Evolutionary conservation across 2,329 filamentous ascomycete genomes (phyloP), one percentile per base, ranked within the genome.

Genomic region (Aspergillus sp.): DNA sequence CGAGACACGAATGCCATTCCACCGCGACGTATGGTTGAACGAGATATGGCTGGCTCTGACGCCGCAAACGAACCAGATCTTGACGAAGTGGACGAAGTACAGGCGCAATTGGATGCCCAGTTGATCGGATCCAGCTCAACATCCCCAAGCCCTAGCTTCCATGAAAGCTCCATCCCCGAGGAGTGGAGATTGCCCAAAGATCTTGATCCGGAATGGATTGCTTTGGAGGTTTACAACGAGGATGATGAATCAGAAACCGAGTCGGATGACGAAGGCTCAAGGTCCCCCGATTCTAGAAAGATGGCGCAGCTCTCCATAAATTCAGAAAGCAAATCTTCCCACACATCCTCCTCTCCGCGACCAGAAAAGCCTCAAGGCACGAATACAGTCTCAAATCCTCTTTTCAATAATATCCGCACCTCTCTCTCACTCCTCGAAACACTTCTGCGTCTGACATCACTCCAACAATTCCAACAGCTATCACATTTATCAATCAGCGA

Each of bases 391-490:
- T 72, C 74, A 76, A 64, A 88, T 80, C 62, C 75, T 82, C 62
- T 65, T 60, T 81, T 78, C 50, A 77, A 76, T 54, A 74, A 77
- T 30, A 83, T 89, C 64, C 84, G 83, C 53, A 88, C 86, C 1
- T 89, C 85, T 0, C 79, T 91, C 5, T 96, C 93, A 1, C 83
- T 96, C 8, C 84, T 97, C 53, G 93, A 97, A 73, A 95, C 93
- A 80, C 80, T 96, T 32, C 84, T 96, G 47, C 90, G 93, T 42
- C 83, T 97, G 47, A 88, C 89, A 4, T 91, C 91, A 20, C 83
- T 96, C 13, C 93, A 96, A 70, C 91, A 96, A 77, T 96, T 95
- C 72, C 90, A 96, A 70, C 93, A 97, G 78, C 84, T 86, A 41
- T 92, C 90, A 0, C 92, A 96, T 67, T 83, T 96, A n/a, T 85